Conservation (phyloP, 352 stramenopile genomes). For the Elongisporangium senticosum region DNA sequence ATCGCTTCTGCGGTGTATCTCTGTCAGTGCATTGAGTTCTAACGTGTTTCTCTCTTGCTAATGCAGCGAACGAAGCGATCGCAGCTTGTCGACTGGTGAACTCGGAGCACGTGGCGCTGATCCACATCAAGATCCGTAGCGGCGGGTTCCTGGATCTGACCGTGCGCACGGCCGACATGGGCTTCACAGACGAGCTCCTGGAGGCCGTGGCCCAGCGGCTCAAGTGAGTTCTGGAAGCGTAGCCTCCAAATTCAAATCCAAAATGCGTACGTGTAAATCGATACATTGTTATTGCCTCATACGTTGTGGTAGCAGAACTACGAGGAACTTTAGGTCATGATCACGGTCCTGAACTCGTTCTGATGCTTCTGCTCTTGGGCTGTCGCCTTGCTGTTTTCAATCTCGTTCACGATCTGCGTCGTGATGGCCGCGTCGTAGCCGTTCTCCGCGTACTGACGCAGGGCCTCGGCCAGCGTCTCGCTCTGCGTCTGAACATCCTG, state of each 20-base stretch:
- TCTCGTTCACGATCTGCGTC: not conserved
- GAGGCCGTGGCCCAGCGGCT: constrained; percentile 55
- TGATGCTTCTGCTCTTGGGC: not conserved
- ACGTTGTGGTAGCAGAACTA: not conserved
- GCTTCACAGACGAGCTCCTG: constrained; percentile 74
- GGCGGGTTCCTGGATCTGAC: constrained; percentile 82
- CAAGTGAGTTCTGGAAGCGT: constrained; percentile 29
- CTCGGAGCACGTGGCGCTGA: constrained; percentile 78
- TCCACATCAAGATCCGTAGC: constrained; percentile 83
- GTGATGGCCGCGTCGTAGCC: not conserved
- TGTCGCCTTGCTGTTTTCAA: not conserved
- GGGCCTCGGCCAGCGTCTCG: not conserved
- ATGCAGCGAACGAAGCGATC: constrained; percentile 84
- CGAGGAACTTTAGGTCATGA: not conserved
- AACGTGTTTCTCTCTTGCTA: not conserved
- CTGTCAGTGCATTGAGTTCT: not conserved
- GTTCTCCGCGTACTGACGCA: not conserved
- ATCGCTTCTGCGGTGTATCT: not conserved
- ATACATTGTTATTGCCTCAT: not conserved
- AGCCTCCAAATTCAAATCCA: not conserved
- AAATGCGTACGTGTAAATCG: not conserved
- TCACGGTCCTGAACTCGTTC: not conserved
- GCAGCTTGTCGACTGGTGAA: constrained; percentile 68
- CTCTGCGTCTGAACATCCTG: not conserved
- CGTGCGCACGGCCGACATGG: constrained; percentile 78